phyloP scores from a whole-genome alignment of 75 land plant genomes.

The Picea glauca region DNA sequence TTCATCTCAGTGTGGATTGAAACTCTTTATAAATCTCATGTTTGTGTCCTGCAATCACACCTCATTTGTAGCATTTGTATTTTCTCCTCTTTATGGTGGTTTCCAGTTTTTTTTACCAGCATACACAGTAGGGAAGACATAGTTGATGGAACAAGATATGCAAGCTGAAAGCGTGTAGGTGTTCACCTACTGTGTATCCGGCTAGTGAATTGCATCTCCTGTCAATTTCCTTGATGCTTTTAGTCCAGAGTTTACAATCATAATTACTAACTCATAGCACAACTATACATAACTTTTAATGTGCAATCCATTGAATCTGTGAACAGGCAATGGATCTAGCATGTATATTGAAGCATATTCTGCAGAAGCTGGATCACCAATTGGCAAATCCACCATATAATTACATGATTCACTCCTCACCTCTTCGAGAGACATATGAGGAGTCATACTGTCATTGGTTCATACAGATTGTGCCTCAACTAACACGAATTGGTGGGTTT shows the following conservation, averaged over 20 bases:
- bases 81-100: background rate
- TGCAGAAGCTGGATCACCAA: conserved; percentile 56
- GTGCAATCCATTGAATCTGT: background rate
- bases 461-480: conserved; percentile 77
- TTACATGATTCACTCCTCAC: conserved; percentile 76
- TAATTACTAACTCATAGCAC: background rate
- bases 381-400: conserved; percentile 77
- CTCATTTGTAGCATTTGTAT: background rate
- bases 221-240: background rate
- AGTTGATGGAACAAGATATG: background rate
- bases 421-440: conserved; percentile 27
- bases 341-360: conserved; percentile 51
- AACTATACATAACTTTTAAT: background rate
- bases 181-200: background rate
- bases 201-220: background rate
- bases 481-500: conserved; percentile 66
- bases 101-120: background rate
- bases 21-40: background rate
- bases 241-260: background rate
- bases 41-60: background rate
- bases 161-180: background rate
- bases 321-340: conserved; percentile 68
- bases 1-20: background rate
- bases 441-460: conserved; percentile 67
- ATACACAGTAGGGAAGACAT: background rate